These are phyloP conservation scores for Smallanthus sonchifolius DNA, from an alignment of 129 eudicot species.

Conservation along the genomic window DNA sequence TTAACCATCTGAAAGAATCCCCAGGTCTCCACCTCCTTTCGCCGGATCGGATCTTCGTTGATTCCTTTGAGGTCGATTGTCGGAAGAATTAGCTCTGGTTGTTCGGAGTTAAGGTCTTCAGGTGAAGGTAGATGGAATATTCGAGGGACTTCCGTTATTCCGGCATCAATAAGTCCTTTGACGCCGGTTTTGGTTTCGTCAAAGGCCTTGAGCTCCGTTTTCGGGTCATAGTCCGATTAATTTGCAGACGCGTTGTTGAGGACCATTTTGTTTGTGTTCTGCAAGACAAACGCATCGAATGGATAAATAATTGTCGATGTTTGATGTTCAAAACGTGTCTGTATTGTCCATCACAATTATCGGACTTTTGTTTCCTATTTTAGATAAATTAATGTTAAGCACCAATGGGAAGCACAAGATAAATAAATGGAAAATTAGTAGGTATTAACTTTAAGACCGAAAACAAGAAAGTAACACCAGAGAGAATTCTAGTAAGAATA, in stretches of 20 bases:
- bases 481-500: too few species aligned
- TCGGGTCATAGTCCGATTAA: conserved; percentile 15
- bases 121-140: conserved; percentile 19
- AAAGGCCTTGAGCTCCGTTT: conserved; percentile 24
- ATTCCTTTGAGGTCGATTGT: conserved; percentile 26
- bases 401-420: too few species aligned
- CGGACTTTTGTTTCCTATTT: too few species aligned
- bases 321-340: not conserved
- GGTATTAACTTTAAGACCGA: too few species aligned
- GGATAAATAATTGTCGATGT: too few species aligned
- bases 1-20: conserved; percentile 46
- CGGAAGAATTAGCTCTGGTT: conserved; percentile 10
- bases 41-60: not conserved
- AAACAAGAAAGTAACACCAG: too few species aligned
- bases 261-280: not conserved
- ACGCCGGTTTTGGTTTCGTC: conserved; percentile 40
- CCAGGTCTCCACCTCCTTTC: conserved; percentile 27
- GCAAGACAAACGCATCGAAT: not conserved
- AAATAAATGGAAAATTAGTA: too few species aligned
- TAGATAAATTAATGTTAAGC: too few species aligned
- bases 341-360: too few species aligned
- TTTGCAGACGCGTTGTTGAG: not conserved
- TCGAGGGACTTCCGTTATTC: conserved; percentile 21
- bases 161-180: conserved; percentile 32
- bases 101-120: conserved; percentile 16